Evolutionary conservation across 2,329 filamentous ascomycete genomes (phyloP).

Genomic region (Mariannaea sp.): DNA sequence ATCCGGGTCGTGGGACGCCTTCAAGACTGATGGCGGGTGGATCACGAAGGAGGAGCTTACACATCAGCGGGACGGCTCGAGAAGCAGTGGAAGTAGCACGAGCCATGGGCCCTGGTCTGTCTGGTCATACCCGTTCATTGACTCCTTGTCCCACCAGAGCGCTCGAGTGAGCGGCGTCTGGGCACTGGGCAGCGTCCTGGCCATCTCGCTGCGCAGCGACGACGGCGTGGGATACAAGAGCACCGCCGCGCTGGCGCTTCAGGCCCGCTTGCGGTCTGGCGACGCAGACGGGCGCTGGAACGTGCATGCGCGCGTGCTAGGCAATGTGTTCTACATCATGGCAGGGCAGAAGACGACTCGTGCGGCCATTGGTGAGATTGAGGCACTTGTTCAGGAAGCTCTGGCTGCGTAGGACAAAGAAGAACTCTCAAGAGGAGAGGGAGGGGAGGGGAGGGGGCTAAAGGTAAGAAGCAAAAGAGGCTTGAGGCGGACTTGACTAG

Average conservation of each 20-base stretch:
- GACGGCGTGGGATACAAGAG: slow-evolving; percentile 54
- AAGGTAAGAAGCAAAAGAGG: no score
- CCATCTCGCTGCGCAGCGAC: slow-evolving; percentile 58
- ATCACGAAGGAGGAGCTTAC: neutral
- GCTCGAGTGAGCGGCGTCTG: slow-evolving; percentile 66
- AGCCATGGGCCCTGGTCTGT: slow-evolving; percentile 64
- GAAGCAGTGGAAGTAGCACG: no score
- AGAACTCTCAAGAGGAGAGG: no score
- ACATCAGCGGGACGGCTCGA: slow-evolving; percentile 10
- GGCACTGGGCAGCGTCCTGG: slow-evolving; percentile 75
- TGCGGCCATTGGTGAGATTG: slow-evolving; percentile 34
- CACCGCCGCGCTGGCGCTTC: slow-evolving; percentile 50
- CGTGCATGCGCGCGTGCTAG: slow-evolving; percentile 59
- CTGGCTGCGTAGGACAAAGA: slow-evolving; percentile 9
- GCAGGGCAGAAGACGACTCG: slow-evolving; percentile 52
- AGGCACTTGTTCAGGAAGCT: slow-evolving; percentile 25
- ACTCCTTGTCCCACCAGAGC: slow-evolving; percentile 58
- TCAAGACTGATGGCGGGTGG: slow-evolving; percentile 16
- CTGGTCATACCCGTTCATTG: slow-evolving; percentile 68
- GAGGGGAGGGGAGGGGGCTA: no score
- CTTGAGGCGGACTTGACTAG: no score
- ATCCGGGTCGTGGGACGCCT: slow-evolving; percentile 57
- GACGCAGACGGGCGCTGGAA: slow-evolving; percentile 48
- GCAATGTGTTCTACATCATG: slow-evolving; percentile 65
- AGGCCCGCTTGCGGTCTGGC: slow-evolving; percentile 42